Conservation (phyloP, 441 rosid species). For the Syzygium malaccense region DNA sequence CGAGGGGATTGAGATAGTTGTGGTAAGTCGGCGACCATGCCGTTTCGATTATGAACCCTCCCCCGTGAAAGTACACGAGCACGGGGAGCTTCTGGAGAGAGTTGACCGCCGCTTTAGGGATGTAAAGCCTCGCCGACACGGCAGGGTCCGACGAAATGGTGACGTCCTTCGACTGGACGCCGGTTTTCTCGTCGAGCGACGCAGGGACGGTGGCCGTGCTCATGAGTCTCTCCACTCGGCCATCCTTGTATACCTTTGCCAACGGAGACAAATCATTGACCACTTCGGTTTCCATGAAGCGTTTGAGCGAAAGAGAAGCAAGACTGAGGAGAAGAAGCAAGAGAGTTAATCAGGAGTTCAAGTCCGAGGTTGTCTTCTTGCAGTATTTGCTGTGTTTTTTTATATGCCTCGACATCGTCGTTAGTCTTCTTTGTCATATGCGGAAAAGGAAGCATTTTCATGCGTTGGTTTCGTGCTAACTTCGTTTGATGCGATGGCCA, state of each 20-base stretch:
- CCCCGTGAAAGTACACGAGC: constrained; percentile 8
- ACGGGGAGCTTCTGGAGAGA: constrained; percentile 1
- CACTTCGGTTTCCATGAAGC: neutral
- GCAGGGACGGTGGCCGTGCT: constrained; percentile 4
- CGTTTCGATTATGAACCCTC: constrained; percentile 1
- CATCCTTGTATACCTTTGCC: neutral
- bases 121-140: constrained; percentile 1
- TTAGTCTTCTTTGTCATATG: neutral
- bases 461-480: neutral
- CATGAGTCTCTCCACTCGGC: constrained; percentile 7
- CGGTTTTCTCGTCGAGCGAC: neutral
- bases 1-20: neutral
- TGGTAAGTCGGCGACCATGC: constrained; percentile 5
- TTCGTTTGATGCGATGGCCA: too few relatives aligned
- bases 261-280: neutral
- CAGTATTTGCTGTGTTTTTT: neutral
- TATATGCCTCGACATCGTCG: neutral
- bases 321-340: neutral
- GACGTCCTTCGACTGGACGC: constrained; percentile 6
- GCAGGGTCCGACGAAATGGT: neutral
- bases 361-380: neutral
- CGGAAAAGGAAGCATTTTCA: neutral
- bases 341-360: neutral
- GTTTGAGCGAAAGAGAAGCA: neutral
- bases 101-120: neutral